phyloP scores from a whole-genome alignment of 2,329 filamentous ascomycete genomes.

The Aurifilum marmelostoma region DNA sequence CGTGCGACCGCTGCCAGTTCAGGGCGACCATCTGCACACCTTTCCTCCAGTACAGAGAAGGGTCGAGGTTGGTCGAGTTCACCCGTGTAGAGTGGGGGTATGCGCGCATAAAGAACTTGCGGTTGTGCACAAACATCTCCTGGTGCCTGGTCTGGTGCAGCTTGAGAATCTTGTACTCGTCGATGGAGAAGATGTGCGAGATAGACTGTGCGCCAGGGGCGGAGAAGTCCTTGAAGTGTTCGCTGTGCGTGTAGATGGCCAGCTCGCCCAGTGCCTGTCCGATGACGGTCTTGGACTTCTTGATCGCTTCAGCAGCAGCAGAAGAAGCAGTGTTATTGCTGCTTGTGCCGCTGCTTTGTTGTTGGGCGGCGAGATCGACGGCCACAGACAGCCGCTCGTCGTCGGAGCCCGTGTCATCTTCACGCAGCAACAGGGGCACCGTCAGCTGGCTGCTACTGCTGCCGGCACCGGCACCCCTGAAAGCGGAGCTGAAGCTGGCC shows the following conservation, averaged over 20 bases:
- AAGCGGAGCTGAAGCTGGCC: not conserved
- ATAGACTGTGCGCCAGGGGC: slow-evolving; percentile 64
- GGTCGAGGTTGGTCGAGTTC: slow-evolving; percentile 92
- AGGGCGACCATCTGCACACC: slow-evolving; percentile 97
- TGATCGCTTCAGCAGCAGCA: slow-evolving; percentile 46
- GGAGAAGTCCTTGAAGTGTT: slow-evolving; percentile 74
- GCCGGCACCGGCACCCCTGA: too few relatives aligned
- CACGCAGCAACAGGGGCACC: slow-evolving; percentile 43
- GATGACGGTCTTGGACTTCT: slow-evolving; percentile 62
- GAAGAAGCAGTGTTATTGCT: slow-evolving; percentile 36
- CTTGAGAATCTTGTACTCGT: slow-evolving; percentile 73
- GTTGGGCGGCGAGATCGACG: slow-evolving; percentile 22
- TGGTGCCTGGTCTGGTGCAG: slow-evolving; percentile 65
- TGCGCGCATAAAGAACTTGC: slow-evolving; percentile 84
- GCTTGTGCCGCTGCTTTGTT: not conserved
- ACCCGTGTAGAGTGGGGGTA: slow-evolving; percentile 82
- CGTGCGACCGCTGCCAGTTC: slow-evolving; percentile 83
- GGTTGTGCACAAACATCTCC: slow-evolving; percentile 85
- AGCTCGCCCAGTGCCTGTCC: slow-evolving; percentile 72
- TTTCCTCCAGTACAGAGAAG: slow-evolving; percentile 85
- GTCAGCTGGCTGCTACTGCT: slow-evolving; percentile 36
- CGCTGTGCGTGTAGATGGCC: slow-evolving; percentile 85
- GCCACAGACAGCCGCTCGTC: slow-evolving; percentile 42
- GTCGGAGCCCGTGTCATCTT: slow-evolving; percentile 48
- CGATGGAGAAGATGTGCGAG: slow-evolving; percentile 83